phyloP scores from a whole-genome alignment of 371 early-diverging fungal species.

The Ecytonucleospora hepatopenaei region DNA sequence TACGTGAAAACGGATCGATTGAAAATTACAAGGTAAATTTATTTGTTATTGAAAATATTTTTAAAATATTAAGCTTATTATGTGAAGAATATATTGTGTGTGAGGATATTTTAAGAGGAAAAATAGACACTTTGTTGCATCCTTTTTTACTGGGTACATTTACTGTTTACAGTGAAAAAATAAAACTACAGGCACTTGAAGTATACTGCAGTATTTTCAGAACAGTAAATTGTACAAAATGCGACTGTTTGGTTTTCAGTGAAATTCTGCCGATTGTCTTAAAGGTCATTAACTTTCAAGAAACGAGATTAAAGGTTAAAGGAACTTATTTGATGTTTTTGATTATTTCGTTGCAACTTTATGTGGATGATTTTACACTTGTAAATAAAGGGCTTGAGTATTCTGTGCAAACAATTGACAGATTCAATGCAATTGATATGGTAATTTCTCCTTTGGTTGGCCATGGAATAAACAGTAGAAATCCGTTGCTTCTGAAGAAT shows the following conservation, averaged over 20 bases:
- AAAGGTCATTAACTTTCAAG: background rate
- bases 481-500: slow-evolving; percentile 73
- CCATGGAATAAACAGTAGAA: slow-evolving; percentile 71
- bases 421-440: slow-evolving; percentile 83
- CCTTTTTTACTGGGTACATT: background rate
- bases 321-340: background rate
- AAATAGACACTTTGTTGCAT: background rate
- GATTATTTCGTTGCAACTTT: background rate
- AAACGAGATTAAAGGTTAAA: background rate
- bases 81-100: background rate
- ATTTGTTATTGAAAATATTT: background rate
- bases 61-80: background rate
- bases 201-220: background rate
- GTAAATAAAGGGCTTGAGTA: slow-evolving; percentile 75
- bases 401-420: slow-evolving; percentile 83
- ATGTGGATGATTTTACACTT: background rate
- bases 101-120: too few relatives aligned
- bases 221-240: background rate
- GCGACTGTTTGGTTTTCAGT: background rate
- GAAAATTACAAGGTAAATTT: too few relatives aligned
- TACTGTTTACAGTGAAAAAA: background rate
- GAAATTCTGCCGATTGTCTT: background rate
- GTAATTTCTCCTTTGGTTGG: slow-evolving; percentile 80
- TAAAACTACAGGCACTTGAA: background rate
- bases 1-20: background rate